Percentiles rank a stretch among this genome's conserved stretches.
Conservation (phyloP, 2,329 filamentous ascomycete genomes). For the Aureobasidium sp. region DNA sequence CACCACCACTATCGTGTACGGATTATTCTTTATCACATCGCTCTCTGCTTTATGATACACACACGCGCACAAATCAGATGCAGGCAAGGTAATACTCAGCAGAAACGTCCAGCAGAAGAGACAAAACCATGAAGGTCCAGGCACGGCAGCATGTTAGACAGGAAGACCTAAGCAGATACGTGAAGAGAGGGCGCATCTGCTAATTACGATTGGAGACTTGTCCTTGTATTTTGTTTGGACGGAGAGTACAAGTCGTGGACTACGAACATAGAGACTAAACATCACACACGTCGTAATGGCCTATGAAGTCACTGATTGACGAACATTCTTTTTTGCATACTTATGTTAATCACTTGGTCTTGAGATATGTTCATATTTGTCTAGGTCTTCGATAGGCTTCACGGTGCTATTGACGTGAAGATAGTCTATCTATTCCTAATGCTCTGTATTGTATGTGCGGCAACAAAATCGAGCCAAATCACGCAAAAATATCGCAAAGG, state of each 20-base stretch:
- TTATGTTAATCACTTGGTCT: neutral
- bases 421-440: neutral
- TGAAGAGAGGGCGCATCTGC: neutral
- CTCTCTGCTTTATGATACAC: neutral
- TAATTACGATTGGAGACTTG: conserved; percentile 2
- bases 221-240: neutral
- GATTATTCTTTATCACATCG: neutral
- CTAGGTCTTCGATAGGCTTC: neutral
- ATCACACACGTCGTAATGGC: conserved; percentile 11
- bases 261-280: conserved; percentile 3
- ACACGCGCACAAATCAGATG: neutral
- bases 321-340: neutral
- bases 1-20: neutral
- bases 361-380: neutral
- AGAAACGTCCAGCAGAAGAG: neutral
- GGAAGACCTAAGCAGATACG: neutral
- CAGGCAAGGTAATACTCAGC: neutral
- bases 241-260: neutral
- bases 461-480: neutral
- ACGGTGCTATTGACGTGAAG: neutral
- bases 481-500: no score
- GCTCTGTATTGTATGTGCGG: no score
- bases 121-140: neutral
- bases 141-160: conserved; percentile 1
- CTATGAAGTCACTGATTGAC: conserved; percentile 6